These are phyloP conservation scores for Dothistroma pini DNA, from an alignment of 2,329 filamentous ascomycete species.

Conservation along the genomic window DNA sequence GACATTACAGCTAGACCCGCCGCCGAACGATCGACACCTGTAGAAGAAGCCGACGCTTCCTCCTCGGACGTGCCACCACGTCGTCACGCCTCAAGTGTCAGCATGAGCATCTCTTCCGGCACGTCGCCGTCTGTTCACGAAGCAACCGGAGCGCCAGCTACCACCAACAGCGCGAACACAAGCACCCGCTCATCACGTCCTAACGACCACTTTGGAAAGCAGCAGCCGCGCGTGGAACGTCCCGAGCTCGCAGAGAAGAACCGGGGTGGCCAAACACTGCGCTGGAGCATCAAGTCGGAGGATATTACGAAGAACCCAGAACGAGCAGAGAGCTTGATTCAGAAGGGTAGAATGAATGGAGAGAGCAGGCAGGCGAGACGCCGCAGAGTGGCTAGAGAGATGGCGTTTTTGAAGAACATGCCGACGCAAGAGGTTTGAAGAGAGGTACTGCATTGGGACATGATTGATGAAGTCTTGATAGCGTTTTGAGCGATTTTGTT, in stretches of 20 bases:
- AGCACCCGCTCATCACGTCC: background rate
- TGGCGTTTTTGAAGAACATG: conserved; percentile 11
- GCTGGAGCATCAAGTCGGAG: conserved; percentile 8
- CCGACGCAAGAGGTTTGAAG: background rate
- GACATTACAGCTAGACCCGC: background rate
- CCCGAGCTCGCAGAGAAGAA: conserved; percentile 6
- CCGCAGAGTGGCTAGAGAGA: conserved; percentile 11
- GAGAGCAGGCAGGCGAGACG: conserved; percentile 14
- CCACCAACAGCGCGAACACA: background rate
- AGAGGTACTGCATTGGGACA: background rate
- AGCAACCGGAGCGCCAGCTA: background rate
- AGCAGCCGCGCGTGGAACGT: background rate
- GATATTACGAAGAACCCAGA: background rate
- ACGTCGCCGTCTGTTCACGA: background rate
- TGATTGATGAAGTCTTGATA: no score
- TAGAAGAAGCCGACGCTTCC: background rate
- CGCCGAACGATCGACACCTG: background rate
- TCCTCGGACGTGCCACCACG: background rate
- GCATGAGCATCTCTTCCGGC: background rate
- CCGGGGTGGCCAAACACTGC: conserved; percentile 11
- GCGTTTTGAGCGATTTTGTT: no score
- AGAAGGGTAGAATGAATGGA: conserved; percentile 10
- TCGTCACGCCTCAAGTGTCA: background rate
- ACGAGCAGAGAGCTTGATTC: conserved; percentile 11
- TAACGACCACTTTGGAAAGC: conserved; percentile 2